phyloP scores from a whole-genome alignment of 2,329 filamentous ascomycete species.

The Colletotrichum sp. region DNA sequence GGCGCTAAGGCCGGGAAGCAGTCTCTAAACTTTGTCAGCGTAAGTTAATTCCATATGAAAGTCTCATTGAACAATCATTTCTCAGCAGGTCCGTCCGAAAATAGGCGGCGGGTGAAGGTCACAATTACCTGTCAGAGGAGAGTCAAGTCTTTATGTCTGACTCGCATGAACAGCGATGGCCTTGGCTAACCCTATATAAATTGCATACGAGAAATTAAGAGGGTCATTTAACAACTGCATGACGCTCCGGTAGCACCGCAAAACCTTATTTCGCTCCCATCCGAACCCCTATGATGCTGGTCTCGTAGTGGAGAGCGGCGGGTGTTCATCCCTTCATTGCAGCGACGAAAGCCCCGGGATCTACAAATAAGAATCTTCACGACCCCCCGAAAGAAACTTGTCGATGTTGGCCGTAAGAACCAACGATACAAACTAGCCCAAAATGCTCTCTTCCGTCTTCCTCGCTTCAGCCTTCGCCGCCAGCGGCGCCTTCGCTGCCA shows the following conservation, averaged over 20 bases:
- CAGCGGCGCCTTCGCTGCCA: not conserved
- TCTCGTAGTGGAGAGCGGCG: not conserved
- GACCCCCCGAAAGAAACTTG: not conserved
- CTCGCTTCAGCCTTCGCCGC: not conserved
- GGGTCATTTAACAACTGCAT: not conserved
- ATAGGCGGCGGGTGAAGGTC: not conserved
- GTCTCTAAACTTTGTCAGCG: not conserved
- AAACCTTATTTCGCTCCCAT: not conserved
- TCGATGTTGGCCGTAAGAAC: rapidly evolving
- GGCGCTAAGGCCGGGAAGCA: not conserved
- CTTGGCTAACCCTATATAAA: constrained; percentile 3
- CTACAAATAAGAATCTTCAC: not conserved
- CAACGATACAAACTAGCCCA: not conserved
- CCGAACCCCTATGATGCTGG: not conserved
- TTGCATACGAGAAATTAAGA: not conserved
- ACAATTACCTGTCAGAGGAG: not conserved
- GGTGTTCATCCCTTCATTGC: not conserved
- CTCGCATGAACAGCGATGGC: not conserved
- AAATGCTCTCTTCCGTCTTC: not conserved
- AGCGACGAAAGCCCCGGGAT: not conserved
- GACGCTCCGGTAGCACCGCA: not conserved
- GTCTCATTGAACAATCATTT: rapidly evolving
- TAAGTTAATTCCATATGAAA: not conserved
- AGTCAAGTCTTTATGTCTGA: not conserved
- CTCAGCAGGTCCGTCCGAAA: not conserved